Evolutionary conservation across 2,329 filamentous ascomycete species (phyloP).

Genomic region (Neocatenulostroma microsporum): DNA sequence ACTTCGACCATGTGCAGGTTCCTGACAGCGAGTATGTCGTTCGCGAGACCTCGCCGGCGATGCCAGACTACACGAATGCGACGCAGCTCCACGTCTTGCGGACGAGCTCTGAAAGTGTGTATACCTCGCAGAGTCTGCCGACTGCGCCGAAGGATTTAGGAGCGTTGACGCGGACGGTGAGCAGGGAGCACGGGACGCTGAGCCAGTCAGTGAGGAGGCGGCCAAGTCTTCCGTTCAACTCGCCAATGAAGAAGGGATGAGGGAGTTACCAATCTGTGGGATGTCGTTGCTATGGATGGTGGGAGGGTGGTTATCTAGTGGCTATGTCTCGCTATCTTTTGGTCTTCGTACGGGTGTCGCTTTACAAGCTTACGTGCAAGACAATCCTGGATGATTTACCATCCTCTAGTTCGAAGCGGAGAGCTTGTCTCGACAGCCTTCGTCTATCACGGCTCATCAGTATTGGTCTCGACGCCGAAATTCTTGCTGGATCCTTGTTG

Average conservation of each 20-base stretch:
- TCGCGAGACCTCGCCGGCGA: constrained; percentile 18
- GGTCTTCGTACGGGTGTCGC: too few species aligned
- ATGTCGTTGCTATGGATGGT: not conserved
- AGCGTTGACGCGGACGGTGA: constrained; percentile 20
- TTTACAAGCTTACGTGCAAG: too few species aligned
- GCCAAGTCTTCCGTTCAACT: constrained; percentile 19
- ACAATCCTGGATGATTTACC: too few species aligned
- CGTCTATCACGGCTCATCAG: too few species aligned
- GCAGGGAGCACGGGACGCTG: constrained; percentile 20
- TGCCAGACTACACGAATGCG: constrained; percentile 11
- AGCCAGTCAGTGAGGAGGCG: constrained; percentile 21
- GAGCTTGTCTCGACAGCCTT: too few species aligned
- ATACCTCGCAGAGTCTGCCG: constrained; percentile 13
- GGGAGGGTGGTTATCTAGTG: not conserved
- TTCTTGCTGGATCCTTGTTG: too few species aligned
- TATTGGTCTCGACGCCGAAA: too few species aligned
- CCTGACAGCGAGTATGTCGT: constrained; percentile 16
- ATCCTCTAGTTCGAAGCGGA: too few species aligned
- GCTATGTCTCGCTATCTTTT: too few species aligned
- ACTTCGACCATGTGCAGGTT: constrained; percentile 14
- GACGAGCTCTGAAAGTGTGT: constrained; percentile 8
- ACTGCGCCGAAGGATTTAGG: constrained; percentile 15
- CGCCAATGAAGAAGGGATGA: constrained; percentile 20
- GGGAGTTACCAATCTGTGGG: too few species aligned
- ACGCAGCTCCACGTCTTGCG: constrained; percentile 12